These are phyloP conservation scores for Cadophora gregata DNA, from an alignment of 2,329 filamentous ascomycete species.

Conservation along the genomic window DNA sequence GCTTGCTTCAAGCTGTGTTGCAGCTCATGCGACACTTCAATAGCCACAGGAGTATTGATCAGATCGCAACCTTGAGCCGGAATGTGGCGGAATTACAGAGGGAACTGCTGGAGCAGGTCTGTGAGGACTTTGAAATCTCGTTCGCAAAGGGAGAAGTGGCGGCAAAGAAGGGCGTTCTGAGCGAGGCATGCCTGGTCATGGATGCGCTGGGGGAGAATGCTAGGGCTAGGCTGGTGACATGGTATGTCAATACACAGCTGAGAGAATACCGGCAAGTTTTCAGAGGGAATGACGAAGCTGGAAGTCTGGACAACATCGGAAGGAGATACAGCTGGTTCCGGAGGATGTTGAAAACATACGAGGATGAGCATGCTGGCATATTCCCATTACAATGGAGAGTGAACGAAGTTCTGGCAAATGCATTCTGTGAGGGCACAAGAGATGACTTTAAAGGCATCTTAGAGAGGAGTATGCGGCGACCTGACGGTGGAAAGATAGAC, in stretches of 20 bases:
- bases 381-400: slow-evolving; percentile 91
- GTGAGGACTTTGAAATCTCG: slow-evolving; percentile 95
- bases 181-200: slow-evolving; percentile 91
- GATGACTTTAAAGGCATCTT: slow-evolving; percentile 96
- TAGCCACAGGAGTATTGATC: slow-evolving; percentile 95
- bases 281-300: slow-evolving; percentile 93
- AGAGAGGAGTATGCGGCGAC: slow-evolving; percentile 81
- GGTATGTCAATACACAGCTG: slow-evolving; percentile 98
- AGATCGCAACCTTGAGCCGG: slow-evolving; percentile 90
- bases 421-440: slow-evolving; percentile 93
- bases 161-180: slow-evolving; percentile 70
- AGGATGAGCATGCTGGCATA: slow-evolving; percentile 87
- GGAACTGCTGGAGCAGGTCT: slow-evolving; percentile 95
- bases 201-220: slow-evolving; percentile 92
- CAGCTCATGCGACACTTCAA: slow-evolving; percentile 99
- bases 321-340: slow-evolving; percentile 96
- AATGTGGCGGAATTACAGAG: slow-evolving; percentile 94
- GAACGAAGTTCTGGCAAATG: slow-evolving; percentile 85
- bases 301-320: slow-evolving; percentile 94
- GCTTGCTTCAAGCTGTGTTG: slow-evolving; percentile 90
- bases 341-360: slow-evolving; percentile 92
- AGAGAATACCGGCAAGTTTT: slow-evolving; percentile 96
- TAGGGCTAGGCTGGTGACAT: slow-evolving; percentile 80
- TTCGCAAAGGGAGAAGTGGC: slow-evolving; percentile 88
- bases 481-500: slow-evolving; percentile 80